phyloP scores from a whole-genome alignment of 2,329 filamentous ascomycete species.

The Trichoderma sp. region DNA sequence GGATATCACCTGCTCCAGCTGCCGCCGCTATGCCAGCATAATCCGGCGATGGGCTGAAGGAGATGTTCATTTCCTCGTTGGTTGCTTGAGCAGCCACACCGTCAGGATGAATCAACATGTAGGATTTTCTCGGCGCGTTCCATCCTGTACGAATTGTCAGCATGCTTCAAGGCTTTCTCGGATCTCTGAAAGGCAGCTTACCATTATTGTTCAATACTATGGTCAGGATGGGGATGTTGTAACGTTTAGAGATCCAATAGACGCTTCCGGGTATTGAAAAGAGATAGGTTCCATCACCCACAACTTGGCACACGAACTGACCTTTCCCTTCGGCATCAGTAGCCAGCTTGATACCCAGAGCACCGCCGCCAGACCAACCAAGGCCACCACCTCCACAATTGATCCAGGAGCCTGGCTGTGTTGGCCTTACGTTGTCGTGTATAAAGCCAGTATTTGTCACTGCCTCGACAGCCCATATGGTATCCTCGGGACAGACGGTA shows the following conservation, averaged over 20 bases:
- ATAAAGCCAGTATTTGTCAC: neutral
- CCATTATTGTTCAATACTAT: neutral
- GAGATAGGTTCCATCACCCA: neutral
- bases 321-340: neutral
- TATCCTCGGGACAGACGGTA: neutral
- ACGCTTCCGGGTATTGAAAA: neutral
- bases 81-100: neutral
- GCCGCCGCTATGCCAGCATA: constrained; percentile 1
- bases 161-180: too few species aligned
- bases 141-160: neutral
- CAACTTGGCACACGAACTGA: neutral
- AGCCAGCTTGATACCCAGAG: neutral
- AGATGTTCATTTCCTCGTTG: neutral
- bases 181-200: neutral
- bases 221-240: neutral
- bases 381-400: neutral
- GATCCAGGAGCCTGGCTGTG: neutral
- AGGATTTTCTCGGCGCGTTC: neutral
- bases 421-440: neutral
- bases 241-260: neutral
- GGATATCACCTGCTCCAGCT: neutral
- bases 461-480: neutral
- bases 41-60: neutral
- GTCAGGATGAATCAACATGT: neutral
- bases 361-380: neutral